Base-by-base conservation (phyloP, 2,329 filamentous ascomycete genomes). In the Teratosphaeria destructans region DNA sequence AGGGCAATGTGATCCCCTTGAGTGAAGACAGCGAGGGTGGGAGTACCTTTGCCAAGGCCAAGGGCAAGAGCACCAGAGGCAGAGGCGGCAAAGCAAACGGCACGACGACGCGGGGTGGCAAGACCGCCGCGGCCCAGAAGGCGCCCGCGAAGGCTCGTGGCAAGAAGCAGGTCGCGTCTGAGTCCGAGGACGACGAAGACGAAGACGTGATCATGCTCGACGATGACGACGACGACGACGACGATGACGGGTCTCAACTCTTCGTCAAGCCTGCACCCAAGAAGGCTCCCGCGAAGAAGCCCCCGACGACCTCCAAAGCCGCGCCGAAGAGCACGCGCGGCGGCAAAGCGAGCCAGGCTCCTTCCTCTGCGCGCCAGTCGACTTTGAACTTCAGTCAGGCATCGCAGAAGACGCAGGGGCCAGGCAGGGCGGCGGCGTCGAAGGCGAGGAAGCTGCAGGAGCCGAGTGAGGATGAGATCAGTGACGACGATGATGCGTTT, bases 41-140 rank as follows among this genome's bases (percentile, higher is more conserved):
- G 63, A 65, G 65, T 6, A 23, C 64, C 69, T 52, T 67, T 73
- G 3, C 63, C 74, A 23, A 74, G 73, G 56, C 71, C 74, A 59
- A 73, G 43, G 43, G 43, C 4, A 49, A 73, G 26, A 71, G 76
- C 32, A 71, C 74, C 23, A 75, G 78, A 59, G 80, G 80, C 27
- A 75, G 81, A 58, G 78, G 78, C 52, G 72, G 75, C 26, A 68
- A 76, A 58, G 68, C 78, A 32, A 71, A 77, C 57, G 70, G 78
- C 55, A 69, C 74, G 6, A 72, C 73, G 16, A 70, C 23, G 23
- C 1, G 75, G 19, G 74, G 76, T 23, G 43, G 43, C 43, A 67
- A 71, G 2, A 64, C 74, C 32, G 64, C 72, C 6, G 62, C 70
- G n/a, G 55, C 74, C 37, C 76, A 76, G 66, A 71, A 72, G 64